Evolutionary conservation across 2,329 filamentous ascomycete genomes (phyloP).

Genomic region (Acarospora socialis): DNA sequence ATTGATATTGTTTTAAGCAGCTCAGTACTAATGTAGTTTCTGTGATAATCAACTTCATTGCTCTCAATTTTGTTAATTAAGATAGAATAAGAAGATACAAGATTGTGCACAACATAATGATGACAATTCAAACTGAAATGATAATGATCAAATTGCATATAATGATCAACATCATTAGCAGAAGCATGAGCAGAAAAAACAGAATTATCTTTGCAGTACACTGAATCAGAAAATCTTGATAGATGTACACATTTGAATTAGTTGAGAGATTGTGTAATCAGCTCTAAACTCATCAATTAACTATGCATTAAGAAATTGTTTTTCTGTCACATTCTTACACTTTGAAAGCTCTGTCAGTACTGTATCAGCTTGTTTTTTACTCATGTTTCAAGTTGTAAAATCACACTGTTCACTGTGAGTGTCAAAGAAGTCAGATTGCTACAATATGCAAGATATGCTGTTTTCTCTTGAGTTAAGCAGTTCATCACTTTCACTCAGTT

Average conservation of each 20-base stretch:
- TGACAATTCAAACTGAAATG: conserved; percentile 2
- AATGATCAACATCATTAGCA: conserved; percentile 6
- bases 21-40: conserved; percentile 8
- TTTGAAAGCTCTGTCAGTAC: background rate
- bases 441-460: conserved; percentile 5
- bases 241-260: conserved; percentile 4
- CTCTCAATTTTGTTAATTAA: conserved; percentile 8
- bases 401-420: background rate
- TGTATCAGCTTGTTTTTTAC: background rate
- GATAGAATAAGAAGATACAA: conserved; percentile 5
- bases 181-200: conserved; percentile 3
- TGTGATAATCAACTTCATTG: conserved; percentile 8
- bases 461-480: conserved; percentile 6
- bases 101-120: conserved; percentile 5
- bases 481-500: conserved; percentile 6
- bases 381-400: conserved; percentile 1
- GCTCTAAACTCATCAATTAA: background rate
- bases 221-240: conserved; percentile 1
- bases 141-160: conserved; percentile 2
- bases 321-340: background rate
- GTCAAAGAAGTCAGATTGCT: conserved; percentile 4
- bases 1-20: background rate
- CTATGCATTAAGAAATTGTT: conserved; percentile 2
- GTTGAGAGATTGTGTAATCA: conserved; percentile 1
- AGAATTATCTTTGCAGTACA: conserved; percentile 2